Base-by-base conservation (phyloP, 192 early-diverging fungal genomes). In the Entomortierella chlamydospora region DNA sequence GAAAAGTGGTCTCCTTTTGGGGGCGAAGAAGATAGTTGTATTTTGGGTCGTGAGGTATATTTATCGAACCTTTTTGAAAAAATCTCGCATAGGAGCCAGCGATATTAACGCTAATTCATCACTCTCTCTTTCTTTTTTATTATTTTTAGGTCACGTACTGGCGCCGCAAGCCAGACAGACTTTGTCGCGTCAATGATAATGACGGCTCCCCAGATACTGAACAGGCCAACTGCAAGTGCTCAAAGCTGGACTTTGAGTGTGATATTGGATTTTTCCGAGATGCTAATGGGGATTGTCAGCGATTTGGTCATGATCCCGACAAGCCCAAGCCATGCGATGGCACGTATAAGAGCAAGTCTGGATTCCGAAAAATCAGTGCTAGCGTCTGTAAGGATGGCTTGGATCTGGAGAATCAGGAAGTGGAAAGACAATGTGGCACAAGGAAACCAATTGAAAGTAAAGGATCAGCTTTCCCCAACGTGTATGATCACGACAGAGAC, bases 211-310 rank as follows among this genome's bases (percentile, higher is more conserved):
- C 88, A 8, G 74, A 84, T 12, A 86, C 81, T 10, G 78, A 82
- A 20, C 58, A 70, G 22, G 70, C 89, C 29, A 68, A 76, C 29
- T 99, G 97, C 82, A 73, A 84, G 70, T 99, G 97, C 78, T 84
- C 87, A 3, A 68, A 87, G 4, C 81, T 74, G 23, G 97, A 99
- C 83, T 99, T 83, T 72, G 95, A 97, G 88, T 99, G 97, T 72
- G 95, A 92, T 45, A 86, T 89, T 85, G 87, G 90, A 12, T 98
- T 94, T 73, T 97, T 91, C 87, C 87, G 84, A 31, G 84, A 94
- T 57, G 86, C 82, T 31, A 74, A 89, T 18, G 90, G 91, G 43
- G 66, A 87, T 47, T 96, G 95, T 60, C 84, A 83, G 5, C 80
- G 88, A 11, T 86, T 89, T 54, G 93, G 91, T 10, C 86, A 78